phyloP scores from a whole-genome alignment of 129 eudicot genomes.

The Mikania micrantha region DNA sequence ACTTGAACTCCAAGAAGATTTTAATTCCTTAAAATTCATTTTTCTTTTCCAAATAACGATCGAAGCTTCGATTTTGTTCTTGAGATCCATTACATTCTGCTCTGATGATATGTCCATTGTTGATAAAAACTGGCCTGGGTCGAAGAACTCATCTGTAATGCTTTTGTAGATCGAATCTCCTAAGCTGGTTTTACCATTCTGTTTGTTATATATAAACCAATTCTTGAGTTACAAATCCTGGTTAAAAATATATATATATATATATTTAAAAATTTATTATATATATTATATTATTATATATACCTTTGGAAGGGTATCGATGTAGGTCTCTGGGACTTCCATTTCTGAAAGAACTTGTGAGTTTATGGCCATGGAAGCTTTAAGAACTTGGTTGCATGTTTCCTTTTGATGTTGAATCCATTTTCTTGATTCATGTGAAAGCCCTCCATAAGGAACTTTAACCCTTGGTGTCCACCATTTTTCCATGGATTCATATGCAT shows the following conservation, averaged over 20 bases:
- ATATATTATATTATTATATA: neutral
- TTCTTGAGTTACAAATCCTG: neutral
- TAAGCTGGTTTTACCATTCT: conserved; percentile 81
- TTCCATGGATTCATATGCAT: conserved; percentile 62
- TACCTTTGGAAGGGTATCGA: conserved; percentile 58
- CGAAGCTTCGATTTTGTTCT: conserved; percentile 86
- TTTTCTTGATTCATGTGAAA: conserved; percentile 53
- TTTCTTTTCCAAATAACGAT: conserved; percentile 81
- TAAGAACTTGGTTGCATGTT: conserved; percentile 70
- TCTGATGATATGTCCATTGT: conserved; percentile 65
- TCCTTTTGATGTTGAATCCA: conserved; percentile 71
- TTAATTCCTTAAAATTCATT: conserved; percentile 56
- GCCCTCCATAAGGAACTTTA: conserved; percentile 62
- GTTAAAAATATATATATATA: too few relatives aligned
- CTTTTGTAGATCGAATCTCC: conserved; percentile 72
- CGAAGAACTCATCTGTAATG: conserved; percentile 71
- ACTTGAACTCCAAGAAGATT: conserved; percentile 63
- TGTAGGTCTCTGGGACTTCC: conserved; percentile 77
- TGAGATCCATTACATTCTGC: conserved; percentile 61
- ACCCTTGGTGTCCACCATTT: conserved; percentile 82
- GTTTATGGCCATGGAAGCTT: conserved; percentile 84
- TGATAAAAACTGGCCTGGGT: conserved; percentile 51
- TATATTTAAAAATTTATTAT: too few relatives aligned
- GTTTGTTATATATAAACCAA: conserved; percentile 3
- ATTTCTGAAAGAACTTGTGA: conserved; percentile 75